Evolutionary conservation across 345 rosid genomes (phyloP).

Genomic region (Anacardium occidentale): DNA sequence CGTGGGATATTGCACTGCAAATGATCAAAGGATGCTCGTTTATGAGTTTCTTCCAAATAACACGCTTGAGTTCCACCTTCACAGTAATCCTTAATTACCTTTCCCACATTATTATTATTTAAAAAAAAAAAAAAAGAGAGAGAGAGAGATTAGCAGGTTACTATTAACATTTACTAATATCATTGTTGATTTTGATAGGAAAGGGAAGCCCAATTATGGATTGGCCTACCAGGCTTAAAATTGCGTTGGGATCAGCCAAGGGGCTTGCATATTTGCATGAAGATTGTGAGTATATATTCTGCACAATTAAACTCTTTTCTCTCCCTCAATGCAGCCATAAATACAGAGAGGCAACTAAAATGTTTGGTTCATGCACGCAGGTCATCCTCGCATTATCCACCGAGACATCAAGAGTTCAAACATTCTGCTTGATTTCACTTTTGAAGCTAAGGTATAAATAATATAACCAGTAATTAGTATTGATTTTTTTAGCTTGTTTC

Average conservation of each 20-base stretch:
- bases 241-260: constrained; percentile 87
- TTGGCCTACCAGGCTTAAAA: constrained; percentile 66
- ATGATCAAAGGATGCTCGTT: constrained; percentile 57
- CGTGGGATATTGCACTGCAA: constrained; percentile 72
- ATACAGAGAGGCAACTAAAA: not conserved
- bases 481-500: not conserved
- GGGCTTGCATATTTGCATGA: constrained; percentile 97
- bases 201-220: constrained; percentile 64
- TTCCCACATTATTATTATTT: too few species aligned
- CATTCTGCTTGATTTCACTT: constrained; percentile 71
- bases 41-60: constrained; percentile 75
- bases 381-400: constrained; percentile 88
- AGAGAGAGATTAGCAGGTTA: too few species aligned
- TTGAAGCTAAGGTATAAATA: constrained; percentile 64
- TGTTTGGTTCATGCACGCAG: constrained; percentile 30
- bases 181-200: constrained; percentile 35
- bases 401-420: constrained; percentile 89
- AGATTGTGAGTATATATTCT: constrained; percentile 59
- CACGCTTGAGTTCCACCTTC: constrained; percentile 76
- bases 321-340: not conserved
- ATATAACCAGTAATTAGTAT: not conserved
- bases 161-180: not conserved
- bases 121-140: too few species aligned
- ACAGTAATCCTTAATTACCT: constrained; percentile 35
- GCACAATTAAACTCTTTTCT: not conserved